Percentiles rank a stretch among this genome's conserved stretches.
Conservation (phyloP, 2,329 filamentous ascomycete genomes). For the Colletotrichum tropicicola region DNA sequence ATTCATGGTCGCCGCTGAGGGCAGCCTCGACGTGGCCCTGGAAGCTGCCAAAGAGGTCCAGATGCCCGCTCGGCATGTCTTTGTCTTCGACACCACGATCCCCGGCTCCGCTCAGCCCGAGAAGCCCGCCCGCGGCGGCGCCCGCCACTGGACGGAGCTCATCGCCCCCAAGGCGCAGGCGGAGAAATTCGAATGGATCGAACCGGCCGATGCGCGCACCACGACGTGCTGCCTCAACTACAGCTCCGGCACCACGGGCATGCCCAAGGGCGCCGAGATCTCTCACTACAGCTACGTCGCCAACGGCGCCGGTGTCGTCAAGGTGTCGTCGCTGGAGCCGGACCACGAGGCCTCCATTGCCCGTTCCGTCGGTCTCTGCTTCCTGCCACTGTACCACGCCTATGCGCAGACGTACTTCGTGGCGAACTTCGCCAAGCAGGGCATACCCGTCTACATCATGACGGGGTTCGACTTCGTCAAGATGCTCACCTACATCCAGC, state of each 20-base stretch:
- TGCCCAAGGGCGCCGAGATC: slow-evolving; percentile 86
- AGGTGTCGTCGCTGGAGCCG: slow-evolving; percentile 53
- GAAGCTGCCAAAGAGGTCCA: slow-evolving; percentile 70
- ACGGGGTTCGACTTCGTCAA: slow-evolving; percentile 77
- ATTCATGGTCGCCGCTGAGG: slow-evolving; percentile 72
- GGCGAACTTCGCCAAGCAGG: slow-evolving; percentile 62
- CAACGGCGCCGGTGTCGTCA: slow-evolving; percentile 71
- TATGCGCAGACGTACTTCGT: slow-evolving; percentile 78
- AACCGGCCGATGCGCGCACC: slow-evolving; percentile 58
- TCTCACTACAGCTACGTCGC: slow-evolving; percentile 81
- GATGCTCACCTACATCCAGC: slow-evolving; percentile 74
- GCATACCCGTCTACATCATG: slow-evolving; percentile 82
- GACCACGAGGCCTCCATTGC: slow-evolving; percentile 54
- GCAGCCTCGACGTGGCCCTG: slow-evolving; percentile 68
- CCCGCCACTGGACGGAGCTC: slow-evolving; percentile 72
- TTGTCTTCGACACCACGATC: slow-evolving; percentile 69
- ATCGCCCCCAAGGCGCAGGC: slow-evolving; percentile 62
- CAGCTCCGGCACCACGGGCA: slow-evolving; percentile 80
- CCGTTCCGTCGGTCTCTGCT: slow-evolving; percentile 63
- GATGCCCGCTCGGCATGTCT: slow-evolving; percentile 64
- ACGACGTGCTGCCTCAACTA: slow-evolving; percentile 80
- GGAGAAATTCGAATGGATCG: slow-evolving; percentile 69
- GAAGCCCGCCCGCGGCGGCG: slow-evolving; percentile 41
- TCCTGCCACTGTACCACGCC: slow-evolving; percentile 81
- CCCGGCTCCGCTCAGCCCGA: slow-evolving; percentile 37